phyloP scores from a whole-genome alignment of 441 rosid genomes.

The Gossypium schwendimanii region DNA sequence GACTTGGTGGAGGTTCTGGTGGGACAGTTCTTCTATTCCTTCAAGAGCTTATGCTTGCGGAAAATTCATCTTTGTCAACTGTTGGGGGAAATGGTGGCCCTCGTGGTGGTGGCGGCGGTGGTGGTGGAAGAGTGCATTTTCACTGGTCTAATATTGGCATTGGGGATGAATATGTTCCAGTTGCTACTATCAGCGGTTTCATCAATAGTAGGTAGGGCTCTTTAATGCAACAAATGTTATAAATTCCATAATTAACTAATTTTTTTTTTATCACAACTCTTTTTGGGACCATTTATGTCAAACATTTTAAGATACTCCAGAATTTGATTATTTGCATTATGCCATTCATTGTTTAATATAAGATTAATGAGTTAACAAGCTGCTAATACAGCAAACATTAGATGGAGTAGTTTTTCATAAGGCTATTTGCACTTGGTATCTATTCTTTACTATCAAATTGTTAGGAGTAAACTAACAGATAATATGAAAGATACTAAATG shows the following conservation, averaged over 20 bases:
- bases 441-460: background rate
- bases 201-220: conserved; percentile 61
- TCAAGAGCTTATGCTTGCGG: conserved; percentile 63
- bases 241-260: background rate
- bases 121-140: conserved; percentile 98
- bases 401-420: background rate
- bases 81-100: conserved; percentile 82
- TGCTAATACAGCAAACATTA: background rate
- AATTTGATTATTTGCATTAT: background rate
- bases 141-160: conserved; percentile 81
- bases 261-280: background rate
- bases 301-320: background rate
- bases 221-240: background rate
- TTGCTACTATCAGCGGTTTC: conserved; percentile 65
- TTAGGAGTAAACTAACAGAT: background rate
- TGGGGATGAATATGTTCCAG: conserved; percentile 74
- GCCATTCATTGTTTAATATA: background rate
- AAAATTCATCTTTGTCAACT: conserved; percentile 63
- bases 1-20: conserved; percentile 98
- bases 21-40: conserved; percentile 97
- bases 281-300: background rate
- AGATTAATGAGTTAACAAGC: conserved; percentile 2
- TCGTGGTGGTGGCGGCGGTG: conserved; percentile 96
- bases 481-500: background rate
- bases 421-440: background rate